Base-by-base conservation (phyloP, 257 asterid genomes). In the Gynochthodes officinalis region DNA sequence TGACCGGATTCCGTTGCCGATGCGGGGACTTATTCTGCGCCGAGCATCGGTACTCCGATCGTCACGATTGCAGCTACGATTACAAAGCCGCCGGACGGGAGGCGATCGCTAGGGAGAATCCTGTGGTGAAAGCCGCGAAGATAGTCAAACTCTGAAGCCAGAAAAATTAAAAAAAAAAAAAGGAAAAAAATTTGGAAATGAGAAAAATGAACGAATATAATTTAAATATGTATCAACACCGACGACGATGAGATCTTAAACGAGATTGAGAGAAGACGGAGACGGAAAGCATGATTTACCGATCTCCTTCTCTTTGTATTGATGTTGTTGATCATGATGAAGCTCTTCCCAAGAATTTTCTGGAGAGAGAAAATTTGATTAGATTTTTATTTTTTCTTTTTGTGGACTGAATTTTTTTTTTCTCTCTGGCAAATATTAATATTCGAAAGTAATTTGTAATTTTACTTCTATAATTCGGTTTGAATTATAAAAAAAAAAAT, bases 21-120 rank as follows among this genome's bases (percentile, higher is more conserved):
- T 92, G 98, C 81, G 97, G 96, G 18, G 96, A 93, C 18, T 77
- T 90, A 4, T 93, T 93, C 82, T 93, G 97, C 84, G 82, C 87
- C 63, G 89, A 86, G 42, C 97, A 92, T 75, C 85, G 98, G 44
- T 92, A 92, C 82, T 90, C 98, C 50, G 97, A 92, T 72, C 91
- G 97, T 2, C 98, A 92, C 54, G 98, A 89, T 42, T 92, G 98
- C 75, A 86, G 86, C 82, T 91, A 84, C 75, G 97, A 89, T 73
- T 91, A 91, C 87, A 89, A 88, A 73, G 4, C 91, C 53, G 90
- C 91, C 73, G 98, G 97, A 15, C 81, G 98, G 32, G 97, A 90
- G 21, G 87, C 84, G 64, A 92, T 90, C 69, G 87, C 88, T 11
- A 83, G 89, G 84, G 95, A 90, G 82, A 92, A 92, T 90, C 98